phyloP scores from a whole-genome alignment of 2,329 filamentous ascomycete genomes.

The Aspergillus persii region DNA sequence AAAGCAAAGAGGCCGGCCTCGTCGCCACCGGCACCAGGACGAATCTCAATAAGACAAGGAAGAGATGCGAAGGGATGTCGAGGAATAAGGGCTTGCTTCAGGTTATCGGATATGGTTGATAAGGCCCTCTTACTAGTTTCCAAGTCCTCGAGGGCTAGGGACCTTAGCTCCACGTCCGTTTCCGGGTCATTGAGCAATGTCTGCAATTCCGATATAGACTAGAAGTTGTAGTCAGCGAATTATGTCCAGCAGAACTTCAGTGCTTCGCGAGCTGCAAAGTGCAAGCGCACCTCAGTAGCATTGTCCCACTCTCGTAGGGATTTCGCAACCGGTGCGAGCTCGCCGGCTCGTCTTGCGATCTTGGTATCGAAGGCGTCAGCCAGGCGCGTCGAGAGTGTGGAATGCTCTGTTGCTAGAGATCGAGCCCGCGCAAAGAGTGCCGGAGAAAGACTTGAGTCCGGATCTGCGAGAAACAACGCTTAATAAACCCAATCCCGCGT shows the following conservation, averaged over 20 bases:
- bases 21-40: conserved; percentile 85
- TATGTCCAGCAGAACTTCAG: not conserved
- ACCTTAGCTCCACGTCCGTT: conserved; percentile 59
- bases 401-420: conserved; percentile 55
- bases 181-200: conserved; percentile 68
- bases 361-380: conserved; percentile 55
- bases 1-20: conserved; percentile 90
- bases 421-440: conserved; percentile 57
- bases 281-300: conserved; percentile 53
- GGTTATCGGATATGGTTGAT: conserved; percentile 59
- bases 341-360: conserved; percentile 57
- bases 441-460: conserved; percentile 47
- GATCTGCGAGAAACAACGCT: not conserved
- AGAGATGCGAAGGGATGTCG: conserved; percentile 85
- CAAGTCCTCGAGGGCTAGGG: conserved; percentile 67
- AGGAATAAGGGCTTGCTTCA: conserved; percentile 78
- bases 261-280: not conserved
- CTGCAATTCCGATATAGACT: conserved; percentile 67
- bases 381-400: conserved; percentile 51
- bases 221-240: conserved; percentile 4
- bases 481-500: not conserved
- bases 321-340: conserved; percentile 52
- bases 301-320: conserved; percentile 58
- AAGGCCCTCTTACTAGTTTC: conserved; percentile 63
- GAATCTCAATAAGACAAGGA: conserved; percentile 86